Evolutionary conservation across 352 stramenopile genomes (phyloP).

Genomic region (Peronosclerospora sorghi): DNA sequence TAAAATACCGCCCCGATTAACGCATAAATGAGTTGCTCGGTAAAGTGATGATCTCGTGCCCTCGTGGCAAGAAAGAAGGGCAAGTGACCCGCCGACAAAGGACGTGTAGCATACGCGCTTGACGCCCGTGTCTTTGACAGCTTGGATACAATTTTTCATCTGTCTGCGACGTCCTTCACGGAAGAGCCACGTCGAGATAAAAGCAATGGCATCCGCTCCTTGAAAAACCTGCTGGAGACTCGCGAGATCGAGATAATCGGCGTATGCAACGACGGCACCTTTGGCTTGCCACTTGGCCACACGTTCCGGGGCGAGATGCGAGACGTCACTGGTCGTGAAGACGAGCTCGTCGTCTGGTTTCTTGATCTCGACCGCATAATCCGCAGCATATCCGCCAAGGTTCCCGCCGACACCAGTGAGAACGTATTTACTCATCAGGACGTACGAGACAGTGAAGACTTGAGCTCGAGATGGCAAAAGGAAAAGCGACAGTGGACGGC

Average conservation of each 20-base stretch:
- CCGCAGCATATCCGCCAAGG: slow-evolving; percentile 13
- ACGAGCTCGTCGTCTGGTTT: slow-evolving; percentile 15
- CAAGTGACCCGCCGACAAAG: slow-evolving; percentile 16
- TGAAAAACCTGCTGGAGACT: slow-evolving; percentile 11
- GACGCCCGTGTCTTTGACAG: slow-evolving; percentile 9
- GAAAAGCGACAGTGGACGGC: too few relatives aligned
- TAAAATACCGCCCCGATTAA: too few relatives aligned
- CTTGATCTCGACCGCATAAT: slow-evolving; percentile 14
- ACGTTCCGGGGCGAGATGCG: slow-evolving; percentile 3
- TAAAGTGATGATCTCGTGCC: slow-evolving; percentile 18
- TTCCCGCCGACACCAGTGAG: slow-evolving; percentile 18
- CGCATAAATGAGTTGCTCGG: slow-evolving; percentile 11
- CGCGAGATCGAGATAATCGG: slow-evolving; percentile 6
- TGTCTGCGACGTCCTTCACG: slow-evolving; percentile 8
- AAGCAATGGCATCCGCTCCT: slow-evolving; percentile 9
- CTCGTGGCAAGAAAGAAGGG: slow-evolving; percentile 23
- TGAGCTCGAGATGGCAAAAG: neutral
- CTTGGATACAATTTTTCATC: slow-evolving; percentile 7
- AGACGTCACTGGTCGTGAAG: slow-evolving; percentile 6
- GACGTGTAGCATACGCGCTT: slow-evolving; percentile 26
- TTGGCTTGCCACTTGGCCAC: slow-evolving; percentile 9
- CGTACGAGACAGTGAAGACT: neutral
- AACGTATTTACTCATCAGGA: slow-evolving; percentile 20
- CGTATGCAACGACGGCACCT: slow-evolving; percentile 5
- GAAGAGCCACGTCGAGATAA: slow-evolving; percentile 12